These are phyloP conservation scores for Lactifluus subvellereus DNA, from an alignment of 768 basidiomycete species.

Conservation along the genomic window DNA sequence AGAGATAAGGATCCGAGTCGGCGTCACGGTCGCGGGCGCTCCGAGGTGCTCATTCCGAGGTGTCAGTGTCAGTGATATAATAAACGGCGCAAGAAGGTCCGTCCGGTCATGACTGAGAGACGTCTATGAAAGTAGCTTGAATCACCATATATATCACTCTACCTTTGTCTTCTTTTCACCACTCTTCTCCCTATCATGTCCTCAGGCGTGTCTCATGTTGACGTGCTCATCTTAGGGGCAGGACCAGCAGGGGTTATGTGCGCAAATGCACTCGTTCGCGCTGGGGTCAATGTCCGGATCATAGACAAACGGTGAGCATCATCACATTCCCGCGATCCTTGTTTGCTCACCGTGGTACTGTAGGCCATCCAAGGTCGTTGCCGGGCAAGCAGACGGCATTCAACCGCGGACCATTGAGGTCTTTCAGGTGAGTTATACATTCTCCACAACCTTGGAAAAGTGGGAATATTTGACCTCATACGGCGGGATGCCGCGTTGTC, in stretches of 20 bases:
- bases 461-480: neutral
- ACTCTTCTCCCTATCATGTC: neutral
- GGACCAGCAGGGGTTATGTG: conserved; percentile 65
- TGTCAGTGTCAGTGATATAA: no score
- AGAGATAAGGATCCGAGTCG: no score
- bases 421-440: conserved; percentile 34
- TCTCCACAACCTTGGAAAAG: no score
- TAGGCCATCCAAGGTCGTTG: conserved; percentile 36
- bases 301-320: conserved; percentile 47
- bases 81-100: no score
- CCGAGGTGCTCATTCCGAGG: no score
- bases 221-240: conserved; percentile 59
- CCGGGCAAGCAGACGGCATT: conserved; percentile 53
- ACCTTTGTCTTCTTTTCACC: neutral
- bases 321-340: neutral
- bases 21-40: no score
- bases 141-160: no score
- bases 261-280: conserved; percentile 51
- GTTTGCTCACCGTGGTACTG: neutral
- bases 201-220: conserved; percentile 39
- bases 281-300: conserved; percentile 54
- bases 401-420: conserved; percentile 52
- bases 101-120: no score
- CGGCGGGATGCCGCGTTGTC: neutral
- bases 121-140: no score